Conservation (phyloP, 768 basidiomycete species). For the Mycena alexandri region DNA sequence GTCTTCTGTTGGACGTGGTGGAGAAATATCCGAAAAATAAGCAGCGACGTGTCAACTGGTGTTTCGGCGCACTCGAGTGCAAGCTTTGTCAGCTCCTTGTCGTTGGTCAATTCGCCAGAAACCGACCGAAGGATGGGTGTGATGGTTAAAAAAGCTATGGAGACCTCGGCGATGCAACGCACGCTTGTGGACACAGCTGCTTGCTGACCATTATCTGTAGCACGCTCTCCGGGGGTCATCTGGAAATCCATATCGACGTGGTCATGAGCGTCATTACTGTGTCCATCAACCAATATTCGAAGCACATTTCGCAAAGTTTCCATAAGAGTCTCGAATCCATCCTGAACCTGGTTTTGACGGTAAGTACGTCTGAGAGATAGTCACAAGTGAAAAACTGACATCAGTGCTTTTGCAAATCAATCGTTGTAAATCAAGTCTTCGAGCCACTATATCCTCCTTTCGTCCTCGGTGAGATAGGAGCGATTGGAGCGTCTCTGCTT, state of each 20-base stretch:
- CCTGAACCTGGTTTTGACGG: constrained; percentile 63
- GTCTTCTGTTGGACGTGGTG: constrained; percentile 65
- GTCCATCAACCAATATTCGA: constrained; percentile 47
- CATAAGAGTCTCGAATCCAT: constrained; percentile 49
- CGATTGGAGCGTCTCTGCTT: constrained; percentile 61
- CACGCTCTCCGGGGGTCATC: constrained; percentile 56
- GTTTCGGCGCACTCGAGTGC: constrained; percentile 56
- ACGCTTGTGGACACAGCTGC: constrained; percentile 45
- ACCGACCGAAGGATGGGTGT: constrained; percentile 74
- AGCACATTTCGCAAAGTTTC: constrained; percentile 57
- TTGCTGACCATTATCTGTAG: constrained; percentile 45
- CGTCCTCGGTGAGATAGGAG: constrained; percentile 42
- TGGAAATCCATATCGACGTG: constrained; percentile 62
- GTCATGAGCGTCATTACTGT: background rate
- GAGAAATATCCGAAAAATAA: constrained; percentile 69
- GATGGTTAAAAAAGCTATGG: constrained; percentile 70
- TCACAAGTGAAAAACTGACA: constrained; percentile 57
- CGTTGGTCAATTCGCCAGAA: constrained; percentile 69
- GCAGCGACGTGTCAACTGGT: constrained; percentile 65
- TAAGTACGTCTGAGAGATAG: constrained; percentile 1
- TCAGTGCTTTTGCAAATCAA: constrained; percentile 78
- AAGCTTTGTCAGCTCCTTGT: constrained; percentile 70
- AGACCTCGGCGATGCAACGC: constrained; percentile 61
- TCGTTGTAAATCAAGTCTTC: constrained; percentile 61
- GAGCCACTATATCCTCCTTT: constrained; percentile 29